Evolutionary conservation across 345 rosid species (phyloP).

Genomic region (Eucalyptus regnans): DNA sequence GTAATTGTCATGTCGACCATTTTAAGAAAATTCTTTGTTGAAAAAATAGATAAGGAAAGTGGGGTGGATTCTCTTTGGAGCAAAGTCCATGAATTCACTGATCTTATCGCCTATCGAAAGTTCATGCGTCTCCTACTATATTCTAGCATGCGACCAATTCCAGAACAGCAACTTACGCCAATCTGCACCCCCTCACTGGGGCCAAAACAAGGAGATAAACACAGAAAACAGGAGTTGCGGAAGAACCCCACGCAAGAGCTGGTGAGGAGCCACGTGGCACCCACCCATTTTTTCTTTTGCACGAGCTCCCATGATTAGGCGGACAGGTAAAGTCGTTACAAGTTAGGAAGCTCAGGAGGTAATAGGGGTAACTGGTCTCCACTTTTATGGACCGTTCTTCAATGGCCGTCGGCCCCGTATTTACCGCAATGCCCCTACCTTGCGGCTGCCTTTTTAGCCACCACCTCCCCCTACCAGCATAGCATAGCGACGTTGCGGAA

Average conservation of each 20-base stretch:
- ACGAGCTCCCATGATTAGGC: slow-evolving; percentile 20
- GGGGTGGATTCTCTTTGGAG: background rate
- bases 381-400: slow-evolving; percentile 29
- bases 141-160: background rate
- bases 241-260: background rate
- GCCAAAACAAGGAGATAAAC: background rate
- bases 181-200: background rate
- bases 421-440: slow-evolving; percentile 13
- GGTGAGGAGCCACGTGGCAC: background rate
- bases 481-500: background rate
- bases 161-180: background rate
- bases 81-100: background rate
- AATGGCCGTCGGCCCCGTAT: background rate
- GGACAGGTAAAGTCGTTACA: slow-evolving; percentile 70
- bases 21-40: background rate
- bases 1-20: fast-evolving
- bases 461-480: background rate
- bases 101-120: background rate
- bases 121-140: background rate
- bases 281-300: background rate
- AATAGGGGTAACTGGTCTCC: slow-evolving; percentile 26
- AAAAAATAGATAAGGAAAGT: background rate
- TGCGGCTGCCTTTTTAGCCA: background rate
- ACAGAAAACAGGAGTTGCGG: background rate
- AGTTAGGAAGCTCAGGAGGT: slow-evolving; percentile 14